Percentiles rank a stretch among this genome's conserved stretches.
phyloP scores from a whole-genome alignment of 345 rosid genomes.

The Lepidium africanum region DNA sequence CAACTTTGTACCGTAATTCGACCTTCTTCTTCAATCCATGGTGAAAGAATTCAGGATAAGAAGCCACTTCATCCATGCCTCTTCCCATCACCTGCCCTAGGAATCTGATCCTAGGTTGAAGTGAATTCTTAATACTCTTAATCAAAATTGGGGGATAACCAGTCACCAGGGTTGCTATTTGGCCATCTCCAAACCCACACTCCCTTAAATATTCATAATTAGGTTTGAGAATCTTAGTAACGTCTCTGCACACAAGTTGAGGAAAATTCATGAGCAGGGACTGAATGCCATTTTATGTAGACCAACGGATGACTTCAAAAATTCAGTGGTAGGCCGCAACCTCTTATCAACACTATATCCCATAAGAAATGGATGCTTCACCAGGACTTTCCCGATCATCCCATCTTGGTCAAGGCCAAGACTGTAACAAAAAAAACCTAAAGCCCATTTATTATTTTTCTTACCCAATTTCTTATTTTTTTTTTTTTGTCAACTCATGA shows the following conservation, averaged over 20 bases:
- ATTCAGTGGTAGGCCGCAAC: constrained; percentile 50
- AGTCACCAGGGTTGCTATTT: constrained; percentile 49
- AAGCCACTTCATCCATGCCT: constrained; percentile 48
- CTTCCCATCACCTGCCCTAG: constrained; percentile 69
- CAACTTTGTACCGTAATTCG: constrained; percentile 49
- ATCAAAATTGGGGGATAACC: constrained; percentile 61
- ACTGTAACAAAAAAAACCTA: constrained; percentile 18
- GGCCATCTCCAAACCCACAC: constrained; percentile 49
- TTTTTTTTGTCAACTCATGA: too few species aligned
- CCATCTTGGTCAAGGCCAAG: constrained; percentile 55
- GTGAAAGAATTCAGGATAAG: constrained; percentile 58
- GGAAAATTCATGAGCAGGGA: constrained; percentile 49
- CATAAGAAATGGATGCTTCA: constrained; percentile 61
- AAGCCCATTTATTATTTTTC: too few species aligned
- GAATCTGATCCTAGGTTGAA: constrained; percentile 63
- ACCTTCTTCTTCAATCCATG: constrained; percentile 64
- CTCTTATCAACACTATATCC: constrained; percentile 62
- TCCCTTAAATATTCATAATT: constrained; percentile 38
- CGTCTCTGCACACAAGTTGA: constrained; percentile 67
- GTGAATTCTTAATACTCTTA: constrained; percentile 59
- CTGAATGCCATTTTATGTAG: constrained; percentile 42
- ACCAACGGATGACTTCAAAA: constrained; percentile 48
- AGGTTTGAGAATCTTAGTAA: constrained; percentile 45
- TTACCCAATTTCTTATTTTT: too few species aligned
- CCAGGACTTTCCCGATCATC: constrained; percentile 57